Base-by-base conservation (phyloP, 768 basidiomycete genomes). In the Atractiella rhizophila region DNA sequence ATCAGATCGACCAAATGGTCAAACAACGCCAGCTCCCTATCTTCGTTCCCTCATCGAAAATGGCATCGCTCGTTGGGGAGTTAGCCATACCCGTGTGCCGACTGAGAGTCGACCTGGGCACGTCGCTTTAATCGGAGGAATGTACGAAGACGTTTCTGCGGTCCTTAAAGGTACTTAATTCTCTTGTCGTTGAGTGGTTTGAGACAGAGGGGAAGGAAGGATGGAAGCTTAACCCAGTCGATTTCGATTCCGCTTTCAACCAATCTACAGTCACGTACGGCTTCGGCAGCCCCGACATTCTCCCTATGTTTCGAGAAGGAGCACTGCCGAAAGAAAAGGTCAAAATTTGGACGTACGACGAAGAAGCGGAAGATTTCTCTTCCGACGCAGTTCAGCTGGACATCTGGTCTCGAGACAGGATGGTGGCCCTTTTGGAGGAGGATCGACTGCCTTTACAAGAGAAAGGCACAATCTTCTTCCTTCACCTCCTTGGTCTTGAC, bases 141-240 rank as follows among this genome's bases (percentile, higher is more conserved):
- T 83, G 78, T 81, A 82, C 53, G 80, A 83, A 57, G 78, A 83
- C 48, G 79, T 79, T 4, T 77, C 75, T 0, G 79, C 80, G 13
- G 79, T 81, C 24, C 80, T 76, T 18, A 78, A 79, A 66, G 79
- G 48, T 0, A 45, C 39, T 45, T 35, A 35, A 35, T 68, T 9
- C 7, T 36, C 26, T 4, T 18, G 4, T 24, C 18, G 12, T 27
- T 11, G 41, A 37, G 31, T n/a, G n/a, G n/a, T n/a, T n/a, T n/a
- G n/a, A n/a, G n/a, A n/a, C n/a, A n/a, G n/a, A n/a, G n/a, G n/a
- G n/a, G n/a, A n/a, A n/a, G n/a, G 47, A 78, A 75, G 78, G 76
- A 35, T 81, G 79, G 78, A 81, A 79, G 18, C 15, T 31, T 23
- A 31, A 48, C 48, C 43, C 66, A 57, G 63, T 83, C 37, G 70